phyloP scores from a whole-genome alignment of 495 filamentous ascomycete genomes.

The Trichoderma asperelloides region DNA sequence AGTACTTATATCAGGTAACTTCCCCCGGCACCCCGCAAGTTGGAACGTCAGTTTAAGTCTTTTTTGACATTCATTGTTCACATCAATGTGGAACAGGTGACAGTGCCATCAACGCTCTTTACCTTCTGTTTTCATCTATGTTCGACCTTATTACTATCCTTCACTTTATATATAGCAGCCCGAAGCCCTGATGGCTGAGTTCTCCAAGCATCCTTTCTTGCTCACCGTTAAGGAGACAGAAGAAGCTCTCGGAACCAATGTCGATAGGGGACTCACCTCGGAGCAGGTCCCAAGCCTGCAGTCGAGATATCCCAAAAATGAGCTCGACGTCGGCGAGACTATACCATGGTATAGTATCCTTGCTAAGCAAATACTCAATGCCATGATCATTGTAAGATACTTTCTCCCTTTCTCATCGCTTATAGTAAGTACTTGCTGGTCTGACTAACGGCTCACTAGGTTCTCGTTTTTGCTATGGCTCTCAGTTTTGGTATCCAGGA shows the following conservation, averaged over 20 bases:
- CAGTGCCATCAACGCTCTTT: neutral
- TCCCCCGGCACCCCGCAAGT: neutral
- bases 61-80: neutral
- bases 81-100: neutral
- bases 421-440: neutral
- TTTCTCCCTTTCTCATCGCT: neutral
- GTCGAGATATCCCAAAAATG: constrained; percentile 49
- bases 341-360: constrained; percentile 58
- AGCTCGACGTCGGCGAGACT: constrained; percentile 50
- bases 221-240: constrained; percentile 43
- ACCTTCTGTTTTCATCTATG: neutral
- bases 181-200: constrained; percentile 28
- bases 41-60: neutral
- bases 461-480: constrained; percentile 76
- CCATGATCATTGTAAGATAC: constrained; percentile 50
- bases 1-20: neutral
- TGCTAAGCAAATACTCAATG: constrained; percentile 56
- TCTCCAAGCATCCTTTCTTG: constrained; percentile 44
- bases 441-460: constrained; percentile 30
- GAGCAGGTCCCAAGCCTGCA: constrained; percentile 40
- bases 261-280: constrained; percentile 50
- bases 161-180: neutral
- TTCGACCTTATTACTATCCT: neutral
- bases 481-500: constrained; percentile 72
- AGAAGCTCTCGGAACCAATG: constrained; percentile 40